Base-by-base conservation (phyloP, 2,329 filamentous ascomycete genomes). In the Fusarium floridanum region DNA sequence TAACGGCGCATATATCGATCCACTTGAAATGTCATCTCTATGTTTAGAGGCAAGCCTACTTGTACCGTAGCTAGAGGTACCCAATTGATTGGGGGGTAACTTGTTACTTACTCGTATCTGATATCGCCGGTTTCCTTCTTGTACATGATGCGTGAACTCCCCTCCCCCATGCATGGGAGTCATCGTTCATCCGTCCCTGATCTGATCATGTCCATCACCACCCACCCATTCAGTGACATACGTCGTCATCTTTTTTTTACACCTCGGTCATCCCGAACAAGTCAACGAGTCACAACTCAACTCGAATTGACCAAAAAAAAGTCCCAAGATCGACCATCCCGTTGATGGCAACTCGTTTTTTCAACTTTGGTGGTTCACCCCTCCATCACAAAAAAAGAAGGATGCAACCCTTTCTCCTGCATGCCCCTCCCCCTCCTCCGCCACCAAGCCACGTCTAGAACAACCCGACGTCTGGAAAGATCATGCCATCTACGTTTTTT, bases 401-500 rank as follows among this genome's bases (percentile, higher is more conserved):
- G 27, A 63, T 74, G 72, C 41, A 66, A 69, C 64, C 57, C 59
- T 70, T n/a, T 2, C 3, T 57, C 27, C 48, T 45, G 43, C 36
- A 72, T 43, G 61, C 64, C 48, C 71, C 71, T 66, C 48, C 67
- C 71, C 45, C 45, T 11, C 27, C 67, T 50, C 59, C 39, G 53
- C 66, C 61, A 71, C 66, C 71, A 74, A 69, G 61, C 72, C 68
- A 37, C 68, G 61, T 74, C 57, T 69, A 72, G 72, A 74, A 74
- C 68, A 45, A 53, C 48, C 17, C 48, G 56, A 36, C 43, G 22
- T 45, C 8, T 32, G 61, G 43, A 62, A 66, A 60, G n/a, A 57
- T 53, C 48, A 72, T 74, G 67, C 64, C 71, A 32, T 68, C 36
- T 7, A 39, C 34, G 34, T 39, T 39, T n/a, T 37, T 43, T 7